Evolutionary conservation across 75 land plant species (phyloP), one percentile per base, ranked within the genome.

Genomic region (Cunninghamia lanceolata): DNA sequence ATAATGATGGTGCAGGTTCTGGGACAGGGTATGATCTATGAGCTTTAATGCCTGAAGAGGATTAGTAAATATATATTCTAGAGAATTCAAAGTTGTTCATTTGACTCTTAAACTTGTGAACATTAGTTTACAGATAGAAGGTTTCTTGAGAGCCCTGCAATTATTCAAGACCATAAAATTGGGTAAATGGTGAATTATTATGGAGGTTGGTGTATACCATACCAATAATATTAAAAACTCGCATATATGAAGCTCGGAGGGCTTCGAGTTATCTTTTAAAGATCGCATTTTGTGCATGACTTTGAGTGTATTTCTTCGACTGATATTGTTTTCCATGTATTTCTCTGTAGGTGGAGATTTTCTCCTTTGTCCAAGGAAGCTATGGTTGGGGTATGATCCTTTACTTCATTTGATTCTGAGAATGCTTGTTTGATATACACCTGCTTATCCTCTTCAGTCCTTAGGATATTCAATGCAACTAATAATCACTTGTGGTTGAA

Each of bases 351-450:
- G 87, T 97, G 99, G 99, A 87, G 94, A 3, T 97, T 97, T 85
- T 93, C 95, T 50, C 99, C 99, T 6, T 86, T 97, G 59, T 32
- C 95, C 4, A 91, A 92, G 89, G 96, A 93, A 21, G 94, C 94
- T 71, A 95, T 97, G 96, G 14, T 97, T 83, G 90, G 87, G 89
- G 98, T 96, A 89, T 86, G 92, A 85, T 3, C 28, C 21, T 32
- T 73, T 87, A 70, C 28, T 19, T 84, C 25, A 5, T 15, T 84
- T 36, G 56, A 63, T 30, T n/a, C 21, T 25, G 34, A 21, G 46
- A 54, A 38, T 85, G 21, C 17, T 63, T 28, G 15, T 66, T 39
- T 70, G 82, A 76, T 14, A 9, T 3, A 13, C 14, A 16, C 40
- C 32, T n/a, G 2, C 4, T 82, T 43, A 30, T 40, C 36, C 85